Base-by-base conservation (phyloP, 2,329 filamentous ascomycete species). In the Neurospora sp. region DNA sequence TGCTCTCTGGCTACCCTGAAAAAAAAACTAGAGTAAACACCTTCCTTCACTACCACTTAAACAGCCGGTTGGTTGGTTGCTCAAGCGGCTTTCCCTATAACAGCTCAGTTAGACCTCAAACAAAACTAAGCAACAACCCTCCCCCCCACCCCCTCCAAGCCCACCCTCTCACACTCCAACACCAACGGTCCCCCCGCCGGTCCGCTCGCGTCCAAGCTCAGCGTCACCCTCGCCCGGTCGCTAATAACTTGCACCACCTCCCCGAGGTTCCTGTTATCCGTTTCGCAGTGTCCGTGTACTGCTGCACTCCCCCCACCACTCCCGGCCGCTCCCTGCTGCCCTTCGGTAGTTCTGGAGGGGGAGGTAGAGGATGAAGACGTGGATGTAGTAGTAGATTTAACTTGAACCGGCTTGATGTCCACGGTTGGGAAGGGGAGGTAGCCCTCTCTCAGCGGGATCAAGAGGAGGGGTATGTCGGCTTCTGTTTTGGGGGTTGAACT, bases 211-310 rank as follows among this genome's bases (percentile, higher is more conserved):
- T 91, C 90, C 38, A 93, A 78, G 73, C 88, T 91, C 33, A 95
- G 84, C 0, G 91, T 97, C 39, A 93, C 91, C 74, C 87, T 88
- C 72, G 82, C 84, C 69, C 92, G 83, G 81, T 94, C 89, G 15
- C 89, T 86, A 28, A 93, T 85, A 2, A 97, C 92, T 67, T 90
- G 81, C 1, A 97, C 85, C 46, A 89, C 90, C 81, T 96, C 91
- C 0, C 91, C 92, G 70, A 92, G 83, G 76, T 93, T 96, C 75
- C 88, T 84, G 75, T 91, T 91, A 77, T 97, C 92, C 13, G 91
- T 91, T 81, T 98, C 94, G 76, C 90, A 93, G 80, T 86, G 75
- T 85, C 81, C 75, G 73, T 77, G 76, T 13, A 46, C 68, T 28
- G 23, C 23, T 28, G 23, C 23, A 28, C 23, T 3, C 23, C 23